phyloP scores from a whole-genome alignment of 208 protist species.

The Porcisia hertigi region DNA sequence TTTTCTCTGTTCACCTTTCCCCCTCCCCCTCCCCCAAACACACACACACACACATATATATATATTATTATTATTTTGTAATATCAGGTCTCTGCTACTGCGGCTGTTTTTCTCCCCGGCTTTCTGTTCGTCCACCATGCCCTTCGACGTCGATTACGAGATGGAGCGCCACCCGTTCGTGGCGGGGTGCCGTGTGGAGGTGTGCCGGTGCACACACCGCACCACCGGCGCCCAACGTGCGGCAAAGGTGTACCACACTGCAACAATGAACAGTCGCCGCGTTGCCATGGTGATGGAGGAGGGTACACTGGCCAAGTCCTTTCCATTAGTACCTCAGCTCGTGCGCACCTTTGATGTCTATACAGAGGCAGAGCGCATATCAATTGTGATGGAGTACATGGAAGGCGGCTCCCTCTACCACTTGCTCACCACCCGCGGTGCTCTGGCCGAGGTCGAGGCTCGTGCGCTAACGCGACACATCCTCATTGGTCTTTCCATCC shows the following conservation, averaged over 20 bases:
- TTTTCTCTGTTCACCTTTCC: background rate
- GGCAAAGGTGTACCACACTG: constrained; percentile 72
- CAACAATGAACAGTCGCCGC: constrained; percentile 37
- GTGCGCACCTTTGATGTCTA: constrained; percentile 93
- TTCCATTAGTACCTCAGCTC: constrained; percentile 51
- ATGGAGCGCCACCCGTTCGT: constrained; percentile 48
- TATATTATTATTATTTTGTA: background rate
- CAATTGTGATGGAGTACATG: constrained; percentile 98
- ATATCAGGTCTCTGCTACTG: background rate
- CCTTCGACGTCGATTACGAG: constrained; percentile 55
- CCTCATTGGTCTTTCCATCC: constrained; percentile 91
- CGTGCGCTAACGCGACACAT: constrained; percentile 95
- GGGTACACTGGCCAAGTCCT: constrained; percentile 39
- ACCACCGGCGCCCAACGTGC: constrained; percentile 41
- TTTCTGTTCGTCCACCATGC: constrained; percentile 28
- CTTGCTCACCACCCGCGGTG: constrained; percentile 82
- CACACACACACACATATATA: background rate
- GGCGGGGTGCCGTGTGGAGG: constrained; percentile 27
- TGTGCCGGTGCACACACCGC: constrained; percentile 60
- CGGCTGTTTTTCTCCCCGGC: background rate
- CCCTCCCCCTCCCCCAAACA: background rate
- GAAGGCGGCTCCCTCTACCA: constrained; percentile 97
- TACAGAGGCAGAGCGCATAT: constrained; percentile 59
- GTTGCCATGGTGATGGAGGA: constrained; percentile 54
- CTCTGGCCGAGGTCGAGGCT: constrained; percentile 93